Evolutionary conservation across 371 early-diverging fungal species (phyloP), one percentile per base, ranked within the genome.

Genomic region (Mortierella sp.): DNA sequence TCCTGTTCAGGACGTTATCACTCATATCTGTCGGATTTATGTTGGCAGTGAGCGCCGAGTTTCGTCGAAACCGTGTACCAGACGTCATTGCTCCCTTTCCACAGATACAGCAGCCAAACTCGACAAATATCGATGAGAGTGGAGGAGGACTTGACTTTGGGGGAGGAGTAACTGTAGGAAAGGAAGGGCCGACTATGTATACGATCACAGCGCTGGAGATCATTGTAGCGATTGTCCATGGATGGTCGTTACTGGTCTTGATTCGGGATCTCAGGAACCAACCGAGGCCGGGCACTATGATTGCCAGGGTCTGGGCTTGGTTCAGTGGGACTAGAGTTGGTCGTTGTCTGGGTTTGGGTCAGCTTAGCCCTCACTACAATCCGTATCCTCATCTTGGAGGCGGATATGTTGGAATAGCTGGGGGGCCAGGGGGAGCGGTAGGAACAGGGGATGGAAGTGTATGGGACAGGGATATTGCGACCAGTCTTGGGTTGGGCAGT

Each of bases 211-310:
- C 64, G 31, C 69, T 84, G 28, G 84, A 84, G 43, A 50, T 80
- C 1, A 70, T 78, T 21, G 69, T 84, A 43, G 84, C 78, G 1
- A 28, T 73, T 21, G 84, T 79, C 14, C 84, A 84, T 55, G 84
- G 84, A 59, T 84, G 84, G 84, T 84, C 81, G 0, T 50, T 84
- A 28, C 11, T 84, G 40, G 80, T 80, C 16, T 48, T 84, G 71
- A 84, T 84, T 55, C 24, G 84, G 31, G 84, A 84, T 28, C 73
- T 80, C 14, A 74, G 78, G 53, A 77, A 78, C 48, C 81, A 80
- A 55, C 84, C 81, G 37, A 50, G 81, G 34, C 82, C 82, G 16
- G 67, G 71, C 28, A 78, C 82, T 5, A 73, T 73, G 37, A 1
- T 82, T 44, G 55, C 46, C 16, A 75, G 79, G 8, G 19, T 73